Conservation (phyloP, 2,329 filamentous ascomycete species). For the Podosphaera fusca region DNA sequence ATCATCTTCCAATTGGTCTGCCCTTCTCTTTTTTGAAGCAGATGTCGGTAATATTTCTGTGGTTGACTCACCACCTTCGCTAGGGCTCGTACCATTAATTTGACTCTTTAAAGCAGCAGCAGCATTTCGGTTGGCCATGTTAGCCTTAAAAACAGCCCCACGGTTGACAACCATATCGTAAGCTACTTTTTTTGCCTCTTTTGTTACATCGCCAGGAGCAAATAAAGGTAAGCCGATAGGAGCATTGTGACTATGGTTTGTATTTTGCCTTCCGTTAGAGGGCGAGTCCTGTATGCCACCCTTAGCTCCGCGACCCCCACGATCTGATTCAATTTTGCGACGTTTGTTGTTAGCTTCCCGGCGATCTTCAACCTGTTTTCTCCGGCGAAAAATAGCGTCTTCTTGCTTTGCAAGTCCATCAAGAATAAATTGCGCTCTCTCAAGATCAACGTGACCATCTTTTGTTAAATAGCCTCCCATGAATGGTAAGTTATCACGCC, state of each 20-base stretch:
- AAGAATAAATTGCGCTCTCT: slow-evolving; percentile 68
- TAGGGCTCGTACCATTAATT: not conserved
- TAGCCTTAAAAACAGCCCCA: slow-evolving; percentile 39
- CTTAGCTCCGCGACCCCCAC: slow-evolving; percentile 14
- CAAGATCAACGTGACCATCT: slow-evolving; percentile 76
- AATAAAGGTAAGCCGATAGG: slow-evolving; percentile 31
- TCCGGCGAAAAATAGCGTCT: slow-evolving; percentile 72
- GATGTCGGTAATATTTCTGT: slow-evolving; percentile 19
- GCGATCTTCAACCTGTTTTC: slow-evolving; percentile 68
- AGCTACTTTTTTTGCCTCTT: slow-evolving; percentile 40
- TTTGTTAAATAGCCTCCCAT: slow-evolving; percentile 96
- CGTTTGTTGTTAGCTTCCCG: slow-evolving; percentile 60
- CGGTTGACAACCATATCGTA: slow-evolving; percentile 77
- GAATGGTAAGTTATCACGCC: slow-evolving; percentile 70
- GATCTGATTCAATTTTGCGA: slow-evolving; percentile 46
- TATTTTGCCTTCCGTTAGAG: slow-evolving; percentile 11
- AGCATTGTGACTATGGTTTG: slow-evolving; percentile 8
- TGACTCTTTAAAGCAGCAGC: slow-evolving; percentile 70
- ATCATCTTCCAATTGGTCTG: slow-evolving; percentile 40
- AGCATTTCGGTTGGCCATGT: slow-evolving; percentile 78
- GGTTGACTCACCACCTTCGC: slow-evolving; percentile 1
- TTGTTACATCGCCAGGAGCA: slow-evolving; percentile 29
- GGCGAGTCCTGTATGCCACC: slow-evolving; percentile 12
- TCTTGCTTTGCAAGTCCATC: slow-evolving; percentile 78
- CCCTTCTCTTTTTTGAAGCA: slow-evolving; percentile 53